Conservation (phyloP, 176 grass and related monocot genomes). For the Leersia perrieri region DNA sequence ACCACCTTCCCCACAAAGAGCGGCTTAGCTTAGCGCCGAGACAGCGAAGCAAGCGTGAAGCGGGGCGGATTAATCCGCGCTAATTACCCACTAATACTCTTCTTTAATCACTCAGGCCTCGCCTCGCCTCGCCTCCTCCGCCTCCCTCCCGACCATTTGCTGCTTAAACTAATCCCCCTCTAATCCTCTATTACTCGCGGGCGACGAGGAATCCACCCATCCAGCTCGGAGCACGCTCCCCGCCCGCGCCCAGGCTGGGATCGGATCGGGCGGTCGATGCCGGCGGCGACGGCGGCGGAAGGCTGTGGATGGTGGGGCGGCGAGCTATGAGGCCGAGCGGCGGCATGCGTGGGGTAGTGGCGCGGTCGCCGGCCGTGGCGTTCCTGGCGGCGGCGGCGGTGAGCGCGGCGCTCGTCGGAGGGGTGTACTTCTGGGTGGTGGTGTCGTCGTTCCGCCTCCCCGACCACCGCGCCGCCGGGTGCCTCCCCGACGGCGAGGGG, state of each 20-base stretch:
- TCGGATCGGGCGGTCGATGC: slow-evolving; percentile 53
- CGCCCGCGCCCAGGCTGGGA: background rate
- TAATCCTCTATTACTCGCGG: background rate
- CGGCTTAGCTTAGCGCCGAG: background rate
- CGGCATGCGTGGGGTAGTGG: slow-evolving; percentile 29
- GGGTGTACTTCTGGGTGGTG: slow-evolving; percentile 76
- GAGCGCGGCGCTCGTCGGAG: slow-evolving; percentile 46
- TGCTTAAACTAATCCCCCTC: background rate
- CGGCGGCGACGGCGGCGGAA: background rate
- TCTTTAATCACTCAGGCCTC: slow-evolving; percentile 7
- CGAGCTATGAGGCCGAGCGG: slow-evolving; percentile 30
- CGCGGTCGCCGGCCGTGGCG: slow-evolving; percentile 37
- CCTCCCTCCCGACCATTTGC: slow-evolving; percentile 17
- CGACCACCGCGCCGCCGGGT: slow-evolving; percentile 42
- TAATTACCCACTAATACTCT: background rate
- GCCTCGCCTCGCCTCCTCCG: slow-evolving; percentile 1
- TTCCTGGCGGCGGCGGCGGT: slow-evolving; percentile 51
- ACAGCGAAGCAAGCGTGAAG: slow-evolving; percentile 17
- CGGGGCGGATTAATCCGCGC: background rate
- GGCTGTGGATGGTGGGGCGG: slow-evolving; percentile 37
- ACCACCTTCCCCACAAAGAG: slow-evolving; percentile 3
- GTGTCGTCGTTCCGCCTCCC: slow-evolving; percentile 72
- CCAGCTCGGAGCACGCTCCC: background rate
- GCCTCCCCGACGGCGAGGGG: slow-evolving; percentile 82
- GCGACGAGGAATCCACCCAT: background rate